Conservation (phyloP, 179 eudicot species). For the Beta corolliflora region DNA sequence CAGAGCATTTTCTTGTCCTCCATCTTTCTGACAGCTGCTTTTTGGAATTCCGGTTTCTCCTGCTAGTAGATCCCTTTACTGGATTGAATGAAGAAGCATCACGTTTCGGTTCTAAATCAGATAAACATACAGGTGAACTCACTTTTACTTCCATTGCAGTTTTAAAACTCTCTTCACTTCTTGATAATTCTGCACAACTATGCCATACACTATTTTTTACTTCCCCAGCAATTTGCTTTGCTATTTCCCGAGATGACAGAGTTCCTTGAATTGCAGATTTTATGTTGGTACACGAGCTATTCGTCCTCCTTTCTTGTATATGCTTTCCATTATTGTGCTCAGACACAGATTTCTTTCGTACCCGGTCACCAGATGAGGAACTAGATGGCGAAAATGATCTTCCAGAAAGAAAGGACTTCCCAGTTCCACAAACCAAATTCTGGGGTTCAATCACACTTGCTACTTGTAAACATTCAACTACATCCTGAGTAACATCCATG, state of each 20-base stretch:
- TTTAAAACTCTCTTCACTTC: slow-evolving; percentile 7
- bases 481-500: slow-evolving; percentile 20
- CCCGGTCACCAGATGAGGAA: slow-evolving; percentile 12
- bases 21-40: slow-evolving; percentile 13
- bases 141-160: not conserved
- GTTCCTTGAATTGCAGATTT: slow-evolving; percentile 9
- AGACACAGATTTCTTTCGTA: slow-evolving; percentile 8
- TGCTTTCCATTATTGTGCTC: slow-evolving; percentile 13
- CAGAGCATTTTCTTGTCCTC: slow-evolving; percentile 18
- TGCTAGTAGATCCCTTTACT: slow-evolving; percentile 12
- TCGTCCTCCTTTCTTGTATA: slow-evolving; percentile 7
- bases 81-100: slow-evolving; percentile 3
- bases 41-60: not conserved
- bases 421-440: not conserved
- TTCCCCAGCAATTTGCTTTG: slow-evolving; percentile 32
- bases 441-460: not conserved
- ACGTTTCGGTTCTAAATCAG: slow-evolving; percentile 15
- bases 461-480: not conserved
- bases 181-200: slow-evolving; percentile 12
- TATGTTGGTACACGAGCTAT: not conserved
- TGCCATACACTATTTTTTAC: slow-evolving; percentile 39
- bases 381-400: slow-evolving; percentile 1
- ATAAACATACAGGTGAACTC: slow-evolving; percentile 13
- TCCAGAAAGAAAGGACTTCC: slow-evolving; percentile 3
- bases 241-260: slow-evolving; percentile 18